A percentile compares a stretch with the other conserved stretches of the same genome.
phyloP scores from a whole-genome alignment of 2,329 filamentous ascomycete genomes.

The Nemania sp. region DNA sequence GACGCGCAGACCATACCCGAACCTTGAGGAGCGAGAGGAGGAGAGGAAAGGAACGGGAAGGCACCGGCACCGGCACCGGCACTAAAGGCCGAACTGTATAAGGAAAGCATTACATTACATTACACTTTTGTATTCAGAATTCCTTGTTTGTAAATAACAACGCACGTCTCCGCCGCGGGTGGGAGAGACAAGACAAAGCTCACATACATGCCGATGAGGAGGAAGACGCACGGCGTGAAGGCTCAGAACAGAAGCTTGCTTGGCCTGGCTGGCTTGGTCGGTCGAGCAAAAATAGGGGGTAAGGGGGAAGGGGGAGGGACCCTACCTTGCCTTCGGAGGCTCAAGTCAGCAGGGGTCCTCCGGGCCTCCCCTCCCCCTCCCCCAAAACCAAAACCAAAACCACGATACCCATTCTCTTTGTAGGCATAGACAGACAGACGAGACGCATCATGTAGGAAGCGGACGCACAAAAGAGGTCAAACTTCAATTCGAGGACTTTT shows the following conservation, averaged over 20 bases:
- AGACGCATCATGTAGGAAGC: not conserved
- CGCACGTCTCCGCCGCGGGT: not conserved
- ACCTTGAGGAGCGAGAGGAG: constrained; percentile 5
- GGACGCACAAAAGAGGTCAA: constrained; percentile 29
- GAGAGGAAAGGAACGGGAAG: too few species aligned
- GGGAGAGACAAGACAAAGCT: not conserved
- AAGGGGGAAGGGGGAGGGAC: too few species aligned
- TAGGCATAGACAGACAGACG: constrained; percentile 23
- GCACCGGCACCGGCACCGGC: too few species aligned
- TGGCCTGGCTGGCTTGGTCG: too few species aligned
- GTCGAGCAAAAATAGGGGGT: constrained; percentile 13
- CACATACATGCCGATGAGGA: constrained; percentile 5
- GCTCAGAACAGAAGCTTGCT: too few species aligned
- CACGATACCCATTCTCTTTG: constrained; percentile 24
- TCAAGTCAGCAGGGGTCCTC: too few species aligned
- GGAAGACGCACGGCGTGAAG: constrained; percentile 5
- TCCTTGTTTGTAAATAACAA: constrained; percentile 24
- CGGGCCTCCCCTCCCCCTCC: constrained; percentile 5
- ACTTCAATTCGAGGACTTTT: constrained; percentile 4
- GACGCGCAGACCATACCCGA: constrained; percentile 35
- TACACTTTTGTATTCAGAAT: constrained; percentile 15
- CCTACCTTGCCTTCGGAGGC: constrained; percentile 1
- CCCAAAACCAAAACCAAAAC: too few species aligned
- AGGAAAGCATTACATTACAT: constrained; percentile 5
- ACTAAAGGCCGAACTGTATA: constrained; percentile 8